Base-by-base conservation (phyloP, 225 moss, liverwort and hornwort species). In the Sphagnum contortum region DNA sequence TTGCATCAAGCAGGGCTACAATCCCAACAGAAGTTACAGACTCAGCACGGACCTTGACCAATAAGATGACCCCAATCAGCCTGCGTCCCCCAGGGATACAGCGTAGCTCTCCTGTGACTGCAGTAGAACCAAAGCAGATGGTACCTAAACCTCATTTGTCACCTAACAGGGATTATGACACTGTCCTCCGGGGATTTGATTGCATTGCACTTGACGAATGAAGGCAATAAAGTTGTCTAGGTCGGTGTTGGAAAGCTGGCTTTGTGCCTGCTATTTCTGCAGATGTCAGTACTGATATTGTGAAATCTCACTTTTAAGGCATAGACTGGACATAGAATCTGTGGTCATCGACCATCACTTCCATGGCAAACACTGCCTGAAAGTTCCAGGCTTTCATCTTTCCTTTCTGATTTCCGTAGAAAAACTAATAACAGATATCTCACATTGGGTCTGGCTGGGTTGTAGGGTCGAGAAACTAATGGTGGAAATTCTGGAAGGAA, bases 51-150 rank as follows among this genome's bases (percentile, higher is more conserved):
- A 74, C 84, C 8, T 75, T 88, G 77, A 77, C 81, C 45, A 84
- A 64, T 72, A 95, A 91, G 82, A 82, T 89, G 64, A 84, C 79
- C 65, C 88, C 89, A 45, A 87, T 84, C 75, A 95, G 91, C 78
- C 80, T 91, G 77, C 92, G 92, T 59, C 82, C 91, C 55, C 81
- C 94, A 78, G 91, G 85, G 70, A 82, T 88, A 79, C 96, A 90
- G 71, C 90, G 92, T 60, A 85, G 87, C 77, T 98, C 96, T 67
- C 90, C 89, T 9, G 83, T 91, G 45, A 75, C 87, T 64, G 88
- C 92, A 69, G 66, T 90, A 64, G 96, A 98, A 71, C 90, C 96
- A 66, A 98, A 90, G 83, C 87, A 90, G 76, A 82, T 83, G 80
- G 96, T 90, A 77, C 70, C 90, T 69, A 75, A 75, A 67, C 82